Evolutionary conservation across 306 rosid species (phyloP), one percentile per base, ranked within the genome.

Genomic region (Medicago lupulina): DNA sequence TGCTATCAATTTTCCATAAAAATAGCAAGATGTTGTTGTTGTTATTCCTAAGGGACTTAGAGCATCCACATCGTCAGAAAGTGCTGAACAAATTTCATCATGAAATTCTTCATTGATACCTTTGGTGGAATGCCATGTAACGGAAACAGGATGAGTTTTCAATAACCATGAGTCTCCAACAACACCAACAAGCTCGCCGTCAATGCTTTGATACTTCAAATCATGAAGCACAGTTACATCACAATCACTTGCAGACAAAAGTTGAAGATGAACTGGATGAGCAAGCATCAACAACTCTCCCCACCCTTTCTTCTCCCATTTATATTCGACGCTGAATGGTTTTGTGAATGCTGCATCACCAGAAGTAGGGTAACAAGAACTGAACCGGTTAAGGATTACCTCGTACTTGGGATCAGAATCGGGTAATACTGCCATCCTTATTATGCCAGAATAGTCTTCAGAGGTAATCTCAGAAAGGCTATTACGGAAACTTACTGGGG

Each of bases 111-210:
- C 84, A n/a, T 66, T 82, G 10, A 92, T 68, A 18, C 98, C 97
- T 73, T 68, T 60, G 11, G 80, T 80, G 1, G 97, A 91, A 80
- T 91, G 90, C 97, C 97, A 94, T 17, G 96, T 84, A 10, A 94
- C 82, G 5, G 93, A 82, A 84, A 89, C 86, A 16, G 96, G 90
- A 8, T 83, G 62, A 1, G 88, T 66, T 74, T 87, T 87, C 77
- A 94, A 47, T 5, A 63, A 40, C 98, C 97, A 94, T 17, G 97
- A 87, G 78, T 82, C 87, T n/a, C 98, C 98, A 40, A 94, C 80
- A 59, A 94, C 84, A 17, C 98, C 98, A 62, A 91, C 88, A 9
- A 94, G 97, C 0, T 90, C 96, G 2, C 98, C 98, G 60, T 94
- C 98, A 17, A 94, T 86, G 47, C 98, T 88, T 70, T 67, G 86